Evolutionary conservation across 2,329 filamentous ascomycete species (phyloP).

Genomic region (Cucurbitaria berberidis): DNA sequence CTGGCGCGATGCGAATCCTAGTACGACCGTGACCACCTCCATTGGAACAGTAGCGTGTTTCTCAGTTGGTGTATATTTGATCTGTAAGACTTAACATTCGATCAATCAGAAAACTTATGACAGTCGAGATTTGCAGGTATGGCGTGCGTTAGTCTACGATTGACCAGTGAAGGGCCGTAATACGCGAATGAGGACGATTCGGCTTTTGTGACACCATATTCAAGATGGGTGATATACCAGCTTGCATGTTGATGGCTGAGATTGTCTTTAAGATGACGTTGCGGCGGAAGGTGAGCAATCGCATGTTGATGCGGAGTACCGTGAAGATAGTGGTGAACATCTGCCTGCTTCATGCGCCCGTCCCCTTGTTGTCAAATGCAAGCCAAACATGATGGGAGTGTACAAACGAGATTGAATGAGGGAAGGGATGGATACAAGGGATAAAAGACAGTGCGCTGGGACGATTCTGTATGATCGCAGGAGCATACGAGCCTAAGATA

Average conservation of each 20-base stretch:
- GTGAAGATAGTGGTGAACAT: neutral
- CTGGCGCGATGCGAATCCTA: conserved; percentile 4
- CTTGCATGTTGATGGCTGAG: neutral
- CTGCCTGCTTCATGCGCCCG: too few species aligned
- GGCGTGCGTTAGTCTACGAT: too few species aligned
- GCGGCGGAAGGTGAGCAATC: neutral
- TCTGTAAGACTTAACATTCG: too few species aligned
- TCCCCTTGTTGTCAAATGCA: too few species aligned
- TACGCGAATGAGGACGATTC: neutral
- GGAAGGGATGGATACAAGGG: too few species aligned
- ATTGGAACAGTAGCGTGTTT: neutral
- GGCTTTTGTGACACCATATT: conserved; percentile 2
- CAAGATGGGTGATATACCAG: neutral
- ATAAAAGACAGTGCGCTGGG: too few species aligned
- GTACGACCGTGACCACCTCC: neutral
- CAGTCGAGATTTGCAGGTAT: too few species aligned
- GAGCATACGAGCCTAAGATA: too few species aligned
- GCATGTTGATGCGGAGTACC: neutral
- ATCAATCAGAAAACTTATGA: too few species aligned
- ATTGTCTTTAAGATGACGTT: neutral
- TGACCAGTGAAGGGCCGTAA: neutral
- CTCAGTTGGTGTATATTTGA: neutral
- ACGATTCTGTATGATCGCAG: too few species aligned
- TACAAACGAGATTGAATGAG: too few species aligned
- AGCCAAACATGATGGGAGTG: too few species aligned